phyloP scores from a whole-genome alignment of 257 asterid genomes.

The Marsdenia floribunda region DNA sequence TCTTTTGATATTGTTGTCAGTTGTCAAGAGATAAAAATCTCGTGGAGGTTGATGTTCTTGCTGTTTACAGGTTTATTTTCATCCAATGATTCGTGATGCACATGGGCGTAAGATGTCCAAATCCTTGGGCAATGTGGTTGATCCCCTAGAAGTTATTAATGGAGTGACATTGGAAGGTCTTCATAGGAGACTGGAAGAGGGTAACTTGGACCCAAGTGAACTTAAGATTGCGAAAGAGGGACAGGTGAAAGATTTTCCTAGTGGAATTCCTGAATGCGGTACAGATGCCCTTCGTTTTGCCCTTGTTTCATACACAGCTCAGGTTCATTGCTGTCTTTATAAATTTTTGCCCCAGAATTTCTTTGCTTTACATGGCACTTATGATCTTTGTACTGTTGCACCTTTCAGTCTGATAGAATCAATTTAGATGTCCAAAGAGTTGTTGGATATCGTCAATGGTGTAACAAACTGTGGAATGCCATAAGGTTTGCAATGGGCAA shows the following conservation, averaged over 20 bases:
- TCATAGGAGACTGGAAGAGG: conserved; percentile 83
- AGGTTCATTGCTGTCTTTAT: conserved; percentile 41
- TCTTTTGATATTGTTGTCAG: not conserved
- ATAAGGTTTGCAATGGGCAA: conserved; percentile 90
- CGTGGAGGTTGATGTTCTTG: conserved; percentile 5
- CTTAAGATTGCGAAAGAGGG: conserved; percentile 82
- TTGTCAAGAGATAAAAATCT: conserved; percentile 3
- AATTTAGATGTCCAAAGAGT: conserved; percentile 92
- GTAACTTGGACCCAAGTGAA: conserved; percentile 85
- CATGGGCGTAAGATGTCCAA: conserved; percentile 99
- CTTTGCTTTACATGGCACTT: not conserved
- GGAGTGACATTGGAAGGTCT: conserved; percentile 73
- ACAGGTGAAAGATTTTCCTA: conserved; percentile 80
- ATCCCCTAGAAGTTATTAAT: conserved; percentile 81
- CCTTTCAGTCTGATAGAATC: conserved; percentile 81
- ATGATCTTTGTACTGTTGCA: conserved; percentile 10
- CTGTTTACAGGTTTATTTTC: conserved; percentile 70
- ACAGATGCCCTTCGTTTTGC: conserved; percentile 97
- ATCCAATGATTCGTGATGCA: conserved; percentile 96
- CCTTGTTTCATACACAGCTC: conserved; percentile 89
- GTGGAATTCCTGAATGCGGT: conserved; percentile 92
- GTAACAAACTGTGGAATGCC: conserved; percentile 97
- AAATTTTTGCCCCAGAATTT: conserved; percentile 10
- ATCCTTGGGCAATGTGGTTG: conserved; percentile 93
- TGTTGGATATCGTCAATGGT: conserved; percentile 95